Percentiles rank a stretch among this genome's conserved stretches.
phyloP scores from a whole-genome alignment of 164 flowering plant genomes.

The Buxus sempervirens region DNA sequence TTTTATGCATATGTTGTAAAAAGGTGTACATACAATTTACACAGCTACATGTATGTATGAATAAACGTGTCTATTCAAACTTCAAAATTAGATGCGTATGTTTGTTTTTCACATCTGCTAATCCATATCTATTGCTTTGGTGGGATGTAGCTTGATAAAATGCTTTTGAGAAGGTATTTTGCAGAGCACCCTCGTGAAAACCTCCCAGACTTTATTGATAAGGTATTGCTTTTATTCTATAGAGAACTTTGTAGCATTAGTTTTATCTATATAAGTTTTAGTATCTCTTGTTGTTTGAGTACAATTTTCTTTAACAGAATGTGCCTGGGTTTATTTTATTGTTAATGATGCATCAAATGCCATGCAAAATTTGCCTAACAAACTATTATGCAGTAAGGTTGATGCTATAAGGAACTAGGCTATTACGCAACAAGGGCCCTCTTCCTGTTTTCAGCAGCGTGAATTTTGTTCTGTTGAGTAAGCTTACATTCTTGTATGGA shows the following conservation, averaged over 20 bases:
- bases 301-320: too few species aligned
- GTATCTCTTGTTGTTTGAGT: neutral
- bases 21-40: too few species aligned
- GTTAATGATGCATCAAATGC: neutral
- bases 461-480: neutral
- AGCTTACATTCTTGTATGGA: neutral
- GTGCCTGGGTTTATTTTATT: neutral
- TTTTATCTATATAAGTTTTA: too few species aligned
- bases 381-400: too few species aligned
- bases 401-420: too few species aligned
- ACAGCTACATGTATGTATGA: neutral
- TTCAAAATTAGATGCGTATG: slow-evolving; percentile 8
- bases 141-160: slow-evolving; percentile 73
- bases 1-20: too few species aligned
- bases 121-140: slow-evolving; percentile 9
- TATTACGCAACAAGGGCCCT: too few species aligned
- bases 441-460: too few species aligned
- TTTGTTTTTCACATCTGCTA: neutral
- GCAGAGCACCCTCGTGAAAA: slow-evolving; percentile 51
- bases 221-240: slow-evolving; percentile 41
- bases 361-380: too few species aligned
- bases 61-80: too few species aligned
- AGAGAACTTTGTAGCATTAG: neutral
- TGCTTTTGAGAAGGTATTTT: slow-evolving; percentile 66
- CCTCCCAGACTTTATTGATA: slow-evolving; percentile 83